These are phyloP conservation scores for Candida alai DNA, from an alignment of 805 yeast species.

Conservation along the genomic window DNA sequence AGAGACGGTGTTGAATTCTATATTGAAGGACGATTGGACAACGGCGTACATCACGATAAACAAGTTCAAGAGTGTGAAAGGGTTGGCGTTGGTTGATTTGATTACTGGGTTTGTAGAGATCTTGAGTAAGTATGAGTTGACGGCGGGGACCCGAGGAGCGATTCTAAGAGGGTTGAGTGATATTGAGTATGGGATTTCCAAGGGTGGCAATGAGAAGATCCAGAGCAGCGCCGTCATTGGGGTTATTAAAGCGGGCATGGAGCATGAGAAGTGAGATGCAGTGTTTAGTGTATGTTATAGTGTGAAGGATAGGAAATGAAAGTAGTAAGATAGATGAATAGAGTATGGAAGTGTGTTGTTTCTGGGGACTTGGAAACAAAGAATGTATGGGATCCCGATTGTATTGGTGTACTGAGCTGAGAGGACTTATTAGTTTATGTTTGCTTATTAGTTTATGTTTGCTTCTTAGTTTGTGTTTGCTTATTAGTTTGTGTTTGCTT, in stretches of 20 bases:
- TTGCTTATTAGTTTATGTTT: too few relatives aligned
- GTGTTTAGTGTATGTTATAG: too few relatives aligned
- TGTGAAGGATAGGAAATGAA: too few relatives aligned
- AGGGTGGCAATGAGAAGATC: conserved; percentile 88
- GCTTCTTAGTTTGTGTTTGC: too few relatives aligned
- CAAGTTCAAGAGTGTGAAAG: conserved; percentile 65
- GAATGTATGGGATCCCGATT: too few relatives aligned
- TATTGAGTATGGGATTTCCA: conserved; percentile 84
- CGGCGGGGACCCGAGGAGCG: conserved; percentile 55
- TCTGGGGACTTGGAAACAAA: too few relatives aligned
- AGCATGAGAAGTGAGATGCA: conserved; percentile 17
- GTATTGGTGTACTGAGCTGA: too few relatives aligned
- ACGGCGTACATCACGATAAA: conserved; percentile 65
- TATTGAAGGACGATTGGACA: conserved; percentile 85
- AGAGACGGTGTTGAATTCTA: conserved; percentile 67
- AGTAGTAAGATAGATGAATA: too few relatives aligned
- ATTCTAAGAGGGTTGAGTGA: conserved; percentile 75
- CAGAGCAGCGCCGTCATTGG: conserved; percentile 91
- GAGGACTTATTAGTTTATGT: too few relatives aligned
- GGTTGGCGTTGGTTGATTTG: conserved; percentile 86
- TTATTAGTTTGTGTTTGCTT: too few relatives aligned
- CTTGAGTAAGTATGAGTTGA: conserved; percentile 64
- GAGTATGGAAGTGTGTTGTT: too few relatives aligned
- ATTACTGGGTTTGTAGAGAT: conserved; percentile 72
- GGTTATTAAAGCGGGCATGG: conserved; percentile 68